Base-by-base conservation (phyloP, 1,139 yeast genomes). In the Geotrichum aggregatum region DNA sequence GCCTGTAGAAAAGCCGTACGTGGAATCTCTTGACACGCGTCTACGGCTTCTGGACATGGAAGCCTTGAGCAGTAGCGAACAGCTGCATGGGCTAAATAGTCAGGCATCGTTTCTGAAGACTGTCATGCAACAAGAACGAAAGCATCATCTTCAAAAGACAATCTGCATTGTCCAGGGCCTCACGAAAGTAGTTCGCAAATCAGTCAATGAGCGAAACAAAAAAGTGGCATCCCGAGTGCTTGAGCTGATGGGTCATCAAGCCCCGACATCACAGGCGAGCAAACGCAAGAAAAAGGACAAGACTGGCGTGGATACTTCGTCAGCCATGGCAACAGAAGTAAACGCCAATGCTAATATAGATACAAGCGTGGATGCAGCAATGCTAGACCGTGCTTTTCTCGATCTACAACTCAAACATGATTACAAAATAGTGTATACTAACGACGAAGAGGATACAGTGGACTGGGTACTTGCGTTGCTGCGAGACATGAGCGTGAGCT, bases 121-220 rank as follows among this genome's bases (percentile, higher is more conserved):
- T 14, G 24, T 28, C 14, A 28, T 16, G 18, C 22, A 8, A 3
- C 30, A 26, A 11, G 5, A 26, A 22, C 18, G 4, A 2, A 3
- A 7, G 21, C 21, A 19, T 22, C 4, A 4, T 7, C 28, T 2
- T 16, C 10, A n/a, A 10, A 30, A 44, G 6, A 56, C 61, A 21
- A 42, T 61, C 7, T 63, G 62, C 47, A 41, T 64, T 34, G 52
- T 64, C 6, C 60, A 61, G 49, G 67, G 67, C 11, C 50, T 61
- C 13, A 58, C 56, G 4, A 45, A 43, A 26, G 22, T 51, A 21
- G 16, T 58, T 33, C 55, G 58, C 21, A 58, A 59, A 43, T 42
- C 50, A 3, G 58, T 53, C 13, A 55, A 54, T 11, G 56, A 50
- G 3, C 49, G 47, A 26, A 61, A 61, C 40, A 50, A 58, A 13